Percentiles rank a stretch among this genome's conserved stretches.
phyloP scores from a whole-genome alignment of 2,329 filamentous ascomycete genomes.

The Fusarium tanahbumbuense region DNA sequence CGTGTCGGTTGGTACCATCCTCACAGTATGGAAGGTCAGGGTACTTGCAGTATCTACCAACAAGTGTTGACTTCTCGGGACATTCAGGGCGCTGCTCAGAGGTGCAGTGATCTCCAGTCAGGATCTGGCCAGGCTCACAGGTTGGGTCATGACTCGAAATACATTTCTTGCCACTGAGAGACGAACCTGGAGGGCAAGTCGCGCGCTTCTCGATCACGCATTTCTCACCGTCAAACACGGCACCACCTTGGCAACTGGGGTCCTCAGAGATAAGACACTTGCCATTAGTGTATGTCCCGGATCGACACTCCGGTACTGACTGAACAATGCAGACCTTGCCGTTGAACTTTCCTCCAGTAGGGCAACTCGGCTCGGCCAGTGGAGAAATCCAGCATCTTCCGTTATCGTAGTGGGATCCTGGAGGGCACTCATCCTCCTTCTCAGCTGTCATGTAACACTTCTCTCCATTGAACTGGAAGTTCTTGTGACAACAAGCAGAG shows the following conservation, averaged over 20 bases:
- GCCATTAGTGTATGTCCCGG: slow-evolving; percentile 2
- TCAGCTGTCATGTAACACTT: background rate
- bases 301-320: background rate
- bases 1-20: slow-evolving; percentile 1
- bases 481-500: slow-evolving; percentile 5
- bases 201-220: slow-evolving; percentile 6
- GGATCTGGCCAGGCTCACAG: background rate
- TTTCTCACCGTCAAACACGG: slow-evolving; percentile 4
- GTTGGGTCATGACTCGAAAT: background rate
- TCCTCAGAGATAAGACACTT: background rate
- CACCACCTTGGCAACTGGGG: background rate
- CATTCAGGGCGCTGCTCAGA: background rate
- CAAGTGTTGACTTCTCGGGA: background rate
- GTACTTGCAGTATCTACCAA: slow-evolving; percentile 18
- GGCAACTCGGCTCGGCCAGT: background rate
- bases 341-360: background rate
- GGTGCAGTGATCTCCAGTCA: slow-evolving; percentile 1
- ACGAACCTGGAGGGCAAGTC: background rate
- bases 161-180: slow-evolving; percentile 12
- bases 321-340: background rate
- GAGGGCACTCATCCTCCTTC: background rate
- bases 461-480: slow-evolving; percentile 2
- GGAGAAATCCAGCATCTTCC: background rate
- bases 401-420: background rate
- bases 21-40: slow-evolving; percentile 8